Evolutionary conservation across 192 early-diverging fungal species (phyloP).

Genomic region (Phycomyces blakesleeanus): DNA sequence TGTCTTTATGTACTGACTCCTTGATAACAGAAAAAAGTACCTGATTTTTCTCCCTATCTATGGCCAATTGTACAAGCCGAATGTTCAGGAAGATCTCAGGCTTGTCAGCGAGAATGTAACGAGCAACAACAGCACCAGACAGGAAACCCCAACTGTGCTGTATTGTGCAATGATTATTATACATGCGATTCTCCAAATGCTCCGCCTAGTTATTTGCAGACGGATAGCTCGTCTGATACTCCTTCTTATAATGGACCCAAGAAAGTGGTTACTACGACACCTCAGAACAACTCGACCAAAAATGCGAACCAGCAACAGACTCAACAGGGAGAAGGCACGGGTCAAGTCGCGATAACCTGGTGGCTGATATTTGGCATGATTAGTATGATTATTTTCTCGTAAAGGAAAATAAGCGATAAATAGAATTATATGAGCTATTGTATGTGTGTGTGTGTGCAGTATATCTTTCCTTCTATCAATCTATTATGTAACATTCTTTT

Average conservation of each 20-base stretch:
- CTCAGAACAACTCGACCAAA: neutral
- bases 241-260: constrained; percentile 26
- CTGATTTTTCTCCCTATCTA: constrained; percentile 17
- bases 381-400: no score
- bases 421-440: no score
- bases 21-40: constrained; percentile 14
- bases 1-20: constrained; percentile 6
- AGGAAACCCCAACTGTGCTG: constrained; percentile 14
- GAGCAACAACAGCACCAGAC: constrained; percentile 4
- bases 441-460: no score
- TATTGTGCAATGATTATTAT: constrained; percentile 24
- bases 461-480: no score
- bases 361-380: no score
- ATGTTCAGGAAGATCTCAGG: constrained; percentile 24
- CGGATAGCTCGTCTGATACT: constrained; percentile 9
- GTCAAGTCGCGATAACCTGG: no score
- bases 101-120: constrained; percentile 23
- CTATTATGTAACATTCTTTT: no score
- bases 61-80: constrained; percentile 29
- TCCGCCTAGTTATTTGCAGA: constrained; percentile 28
- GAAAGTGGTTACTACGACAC: neutral
- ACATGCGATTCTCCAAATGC: constrained; percentile 28
- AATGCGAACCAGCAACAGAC: neutral
- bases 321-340: neutral
- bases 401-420: no score